Base-by-base conservation (phyloP, 768 basidiomycete genomes). In the Boletus speciosus region DNA sequence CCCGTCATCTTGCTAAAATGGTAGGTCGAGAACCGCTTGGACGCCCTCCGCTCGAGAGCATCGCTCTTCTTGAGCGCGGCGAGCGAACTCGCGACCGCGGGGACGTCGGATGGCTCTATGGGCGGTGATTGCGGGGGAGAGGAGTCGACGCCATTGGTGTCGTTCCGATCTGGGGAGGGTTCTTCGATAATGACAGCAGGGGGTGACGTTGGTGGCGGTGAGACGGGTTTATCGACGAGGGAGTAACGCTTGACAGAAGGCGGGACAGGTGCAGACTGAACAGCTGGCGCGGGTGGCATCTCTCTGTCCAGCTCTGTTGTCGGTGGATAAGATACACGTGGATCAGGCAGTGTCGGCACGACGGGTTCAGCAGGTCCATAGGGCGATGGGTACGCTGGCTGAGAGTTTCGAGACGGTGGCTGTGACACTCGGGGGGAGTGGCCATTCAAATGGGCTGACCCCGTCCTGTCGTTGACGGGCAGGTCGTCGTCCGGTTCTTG, bases 21-120 rank as follows among this genome's bases (percentile, higher is more conserved):
- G 68, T 96, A 98, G 2, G 86, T 86, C 40, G 94, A 97, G 73
- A 94, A 98, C 0, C 97, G 89, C 67, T 98, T 98, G 21, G 91
- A 94, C 16, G 96, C 96, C 43, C 96, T 80, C 21, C 96, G 83
- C 62, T 94, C 92, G 37, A 98, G 80, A 1, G 84, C 80, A 60
- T 95, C 93, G 47, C 82, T 85, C 63, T 88, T 85, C 71, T 95
- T 88, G 43, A 99, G 78, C 8, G 93, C 93, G 7, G 91, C 93
- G 10, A 98, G 79, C 6, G 91, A 88, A 63, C 83, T 82, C 48
- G 88, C 89, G 25, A 90, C 82, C 0, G 81, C 86, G 36, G 88
- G 86, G 12, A 74, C 70, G 34, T 78, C 75, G n/a, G 76, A 53
- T 23, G 62, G 54, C 2, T 74, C 73, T 2, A 71, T 65, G 19